Evolutionary conservation across 106 monocot species (phyloP).

Genomic region (Amphibolis antarctica): DNA sequence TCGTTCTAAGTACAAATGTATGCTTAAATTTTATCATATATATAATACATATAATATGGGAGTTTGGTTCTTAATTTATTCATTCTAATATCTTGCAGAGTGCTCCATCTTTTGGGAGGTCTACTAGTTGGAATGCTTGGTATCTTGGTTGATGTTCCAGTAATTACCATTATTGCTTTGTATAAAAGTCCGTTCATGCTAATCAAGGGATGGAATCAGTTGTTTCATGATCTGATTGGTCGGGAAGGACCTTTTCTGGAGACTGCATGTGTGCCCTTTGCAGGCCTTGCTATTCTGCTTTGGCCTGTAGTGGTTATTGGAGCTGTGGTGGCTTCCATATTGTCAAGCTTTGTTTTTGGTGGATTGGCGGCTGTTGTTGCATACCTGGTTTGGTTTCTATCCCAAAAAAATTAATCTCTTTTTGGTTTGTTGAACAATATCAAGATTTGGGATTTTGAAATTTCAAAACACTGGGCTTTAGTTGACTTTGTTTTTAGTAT

Average conservation of each 20-base stretch:
- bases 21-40: too few relatives aligned
- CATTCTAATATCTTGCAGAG: slow-evolving; percentile 24
- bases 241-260: slow-evolving; percentile 38
- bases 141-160: slow-evolving; percentile 26
- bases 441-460: too few relatives aligned
- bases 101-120: slow-evolving; percentile 23
- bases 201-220: slow-evolving; percentile 32
- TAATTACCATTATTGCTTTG: slow-evolving; percentile 16
- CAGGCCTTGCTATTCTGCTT: slow-evolving; percentile 29
- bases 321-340: slow-evolving; percentile 11
- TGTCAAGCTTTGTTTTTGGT: slow-evolving; percentile 28
- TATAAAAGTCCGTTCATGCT: slow-evolving; percentile 34
- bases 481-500: too few relatives aligned
- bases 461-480: too few relatives aligned
- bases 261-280: slow-evolving; percentile 37
- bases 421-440: too few relatives aligned
- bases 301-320: slow-evolving; percentile 33
- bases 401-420: too few relatives aligned
- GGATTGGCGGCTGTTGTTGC: slow-evolving; percentile 30
- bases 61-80: background rate
- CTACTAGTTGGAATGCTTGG: slow-evolving; percentile 18
- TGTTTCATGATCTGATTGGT: slow-evolving; percentile 33
- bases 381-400: slow-evolving; percentile 21
- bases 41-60: too few relatives aligned
- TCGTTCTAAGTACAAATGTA: too few relatives aligned